Evolutionary conservation across 2,329 filamentous ascomycete genomes (phyloP).

Genomic region (Talaromyces marneffei): DNA sequence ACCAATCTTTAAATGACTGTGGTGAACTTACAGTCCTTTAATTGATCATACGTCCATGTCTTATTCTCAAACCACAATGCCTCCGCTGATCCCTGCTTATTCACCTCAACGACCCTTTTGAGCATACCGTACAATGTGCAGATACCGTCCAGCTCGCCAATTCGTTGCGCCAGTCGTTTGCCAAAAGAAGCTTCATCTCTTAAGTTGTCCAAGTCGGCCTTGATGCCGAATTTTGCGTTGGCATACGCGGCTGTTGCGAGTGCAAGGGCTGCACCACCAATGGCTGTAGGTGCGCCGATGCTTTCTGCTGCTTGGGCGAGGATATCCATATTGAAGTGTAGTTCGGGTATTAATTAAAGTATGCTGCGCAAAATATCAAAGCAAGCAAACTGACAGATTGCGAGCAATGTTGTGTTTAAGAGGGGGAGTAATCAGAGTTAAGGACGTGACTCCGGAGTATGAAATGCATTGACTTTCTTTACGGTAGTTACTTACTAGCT

Average conservation of each 20-base stretch:
- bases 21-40: slow-evolving; percentile 40
- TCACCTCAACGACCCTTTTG: slow-evolving; percentile 35
- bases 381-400: not conserved
- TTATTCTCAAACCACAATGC: slow-evolving; percentile 47
- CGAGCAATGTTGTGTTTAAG: not conserved
- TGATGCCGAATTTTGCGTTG: slow-evolving; percentile 40
- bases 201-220: slow-evolving; percentile 35
- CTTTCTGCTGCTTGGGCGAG: slow-evolving; percentile 10
- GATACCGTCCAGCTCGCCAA: slow-evolving; percentile 35
- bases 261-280: slow-evolving; percentile 29
- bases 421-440: not conserved
- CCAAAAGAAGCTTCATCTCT: slow-evolving; percentile 29
- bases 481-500: no score
- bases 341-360: not conserved
- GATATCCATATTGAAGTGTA: slow-evolving; percentile 6
- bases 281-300: slow-evolving; percentile 1
- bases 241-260: slow-evolving; percentile 37
- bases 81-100: slow-evolving; percentile 34
- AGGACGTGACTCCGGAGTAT: not conserved
- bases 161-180: slow-evolving; percentile 31
- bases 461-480: not conserved
- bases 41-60: slow-evolving; percentile 43
- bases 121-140: slow-evolving; percentile 41
- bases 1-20: no score
- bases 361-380: not conserved